Percentiles rank a stretch among this genome's conserved stretches.
Evolutionary conservation across 352 stramenopile species (phyloP).

Genomic region (Globisporangium rhizosaccharum): DNA sequence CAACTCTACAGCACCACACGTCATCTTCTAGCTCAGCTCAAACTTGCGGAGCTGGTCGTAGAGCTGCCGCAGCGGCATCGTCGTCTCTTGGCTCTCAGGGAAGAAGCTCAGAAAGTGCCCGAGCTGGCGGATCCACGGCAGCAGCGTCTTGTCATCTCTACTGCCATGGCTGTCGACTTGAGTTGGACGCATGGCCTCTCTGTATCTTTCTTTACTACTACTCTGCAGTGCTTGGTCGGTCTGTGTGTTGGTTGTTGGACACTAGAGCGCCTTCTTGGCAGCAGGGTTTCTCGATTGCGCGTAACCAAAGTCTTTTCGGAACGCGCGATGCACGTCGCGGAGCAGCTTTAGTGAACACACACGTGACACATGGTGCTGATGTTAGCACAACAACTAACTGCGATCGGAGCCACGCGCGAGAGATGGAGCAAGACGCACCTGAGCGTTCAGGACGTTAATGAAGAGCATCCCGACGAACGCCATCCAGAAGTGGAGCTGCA

Average conservation of each 20-base stretch:
- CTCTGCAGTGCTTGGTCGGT: too few relatives aligned
- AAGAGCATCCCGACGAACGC: constrained; percentile 74
- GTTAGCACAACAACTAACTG: constrained; percentile 1
- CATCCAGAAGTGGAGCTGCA: constrained; percentile 56
- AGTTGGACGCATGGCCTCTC: too few relatives aligned
- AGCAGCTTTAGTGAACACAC: constrained; percentile 36
- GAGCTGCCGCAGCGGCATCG: constrained; percentile 64
- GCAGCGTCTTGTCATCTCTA: constrained; percentile 15
- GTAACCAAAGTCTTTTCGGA: constrained; percentile 36
- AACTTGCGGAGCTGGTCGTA: constrained; percentile 81
- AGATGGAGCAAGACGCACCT: constrained; percentile 21
- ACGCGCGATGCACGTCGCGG: constrained; percentile 42
- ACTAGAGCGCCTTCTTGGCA: neutral
- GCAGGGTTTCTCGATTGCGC: neutral
- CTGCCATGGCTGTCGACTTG: too few relatives aligned
- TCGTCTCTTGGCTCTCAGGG: constrained; percentile 80
- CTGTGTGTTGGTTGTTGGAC: too few relatives aligned
- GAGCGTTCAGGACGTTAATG: constrained; percentile 61
- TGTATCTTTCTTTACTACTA: too few relatives aligned
- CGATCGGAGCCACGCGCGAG: neutral
- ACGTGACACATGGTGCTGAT: neutral
- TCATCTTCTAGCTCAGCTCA: constrained; percentile 17
- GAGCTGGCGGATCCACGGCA: constrained; percentile 84
- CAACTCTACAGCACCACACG: too few relatives aligned
- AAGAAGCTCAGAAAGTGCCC: constrained; percentile 86